Base-by-base conservation (phyloP, 1,139 yeast species). In the Saccharomyces hybrid region DNA sequence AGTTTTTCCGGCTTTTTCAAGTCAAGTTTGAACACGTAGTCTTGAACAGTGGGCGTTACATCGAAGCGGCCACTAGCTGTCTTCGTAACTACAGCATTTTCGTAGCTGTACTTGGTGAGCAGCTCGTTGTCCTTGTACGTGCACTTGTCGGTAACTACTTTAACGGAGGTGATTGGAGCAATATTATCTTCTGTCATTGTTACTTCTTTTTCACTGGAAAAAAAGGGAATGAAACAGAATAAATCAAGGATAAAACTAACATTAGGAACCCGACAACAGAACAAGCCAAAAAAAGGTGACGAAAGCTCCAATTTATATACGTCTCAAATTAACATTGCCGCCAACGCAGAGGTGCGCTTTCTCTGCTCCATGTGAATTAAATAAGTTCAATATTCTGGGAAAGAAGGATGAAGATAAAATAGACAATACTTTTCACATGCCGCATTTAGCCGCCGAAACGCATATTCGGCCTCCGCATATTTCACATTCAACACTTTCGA, bases 21-120 rank as follows among this genome's bases (percentile, higher is more conserved):
- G 66, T 89, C 95, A 53, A 88, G 84, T 73, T 88, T 88, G 79
- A 91, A 91, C 68, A 89, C 86, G 70, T 89, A 88, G 61, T 88
- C 87, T 61, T 78, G 78, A 56, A 79, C 71, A 57, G 86, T 81
- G 23, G 96, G 96, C 26, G 85, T 82, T 54, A 90, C 96, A 54
- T 75, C 73, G 66, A 80, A 79, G 51, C 28, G 44, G 50, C 41
- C 50, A 48, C 32, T 38, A 27, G 44, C 48, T 6, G 53, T 48
- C 48, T 38, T 48, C 16, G 41, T 34, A 50, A 86, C 89, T 54
- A 76, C 60, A 16, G 89, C 81, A 64, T 83, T 84, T 64, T 83
- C 83, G 70, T 86, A 86, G 48, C 85, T 79, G 77, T 86, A 90
- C 65, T 80, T 80, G 56, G 96, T 82, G 69, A 76, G 73, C 63